Base-by-base conservation (phyloP, 441 rosid genomes). In the Melastoma candidum region DNA sequence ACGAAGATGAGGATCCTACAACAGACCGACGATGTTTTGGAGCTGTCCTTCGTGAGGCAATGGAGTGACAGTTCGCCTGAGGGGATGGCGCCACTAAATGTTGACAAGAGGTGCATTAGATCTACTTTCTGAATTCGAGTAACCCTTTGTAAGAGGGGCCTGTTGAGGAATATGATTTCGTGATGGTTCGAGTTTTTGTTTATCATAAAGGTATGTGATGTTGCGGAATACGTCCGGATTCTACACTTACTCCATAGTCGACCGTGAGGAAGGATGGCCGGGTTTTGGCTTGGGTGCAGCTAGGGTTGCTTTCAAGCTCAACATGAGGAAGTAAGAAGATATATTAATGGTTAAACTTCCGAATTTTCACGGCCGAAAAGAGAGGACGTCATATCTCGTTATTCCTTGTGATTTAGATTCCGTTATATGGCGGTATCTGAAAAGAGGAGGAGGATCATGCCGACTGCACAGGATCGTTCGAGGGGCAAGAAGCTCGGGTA, bases 351-450 rank as follows among this genome's bases (percentile, higher is more conserved):
- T 6, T 46, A 17, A 27, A 6, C 29, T 29, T 17, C 22, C 22
- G 22, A 17, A 17, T 17, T 17, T 17, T 17, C 22, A 17, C 22
- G 22, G 22, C 22, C 22, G 1, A 17, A 17, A 12, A 8, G 11
- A 22, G 11, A 7, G 10, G 27, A 17, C 24, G 44, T 29, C 36
- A 6, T 0, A 29, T 29, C 36, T 29, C 7, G 36, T 29, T 3
- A 11, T 3, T 45, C 1, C 48, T 29, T 9, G 7, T 12, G 12
- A 17, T 52, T 8, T 57, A 69, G 77, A 59, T 75, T 72, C 25
- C 73, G 72, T 51, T 76, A 67, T 67, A 70, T 70, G 80, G 75
- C 71, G 54, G 63, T 72, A 26, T 54, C 77, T 24, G 72, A 76
- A 24, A 72, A 58, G 52, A 76, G 68, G 53, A 77, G 65, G 57